Evolutionary conservation across 129 eudicot species (phyloP).

Genomic region (Logfia minima): DNA sequence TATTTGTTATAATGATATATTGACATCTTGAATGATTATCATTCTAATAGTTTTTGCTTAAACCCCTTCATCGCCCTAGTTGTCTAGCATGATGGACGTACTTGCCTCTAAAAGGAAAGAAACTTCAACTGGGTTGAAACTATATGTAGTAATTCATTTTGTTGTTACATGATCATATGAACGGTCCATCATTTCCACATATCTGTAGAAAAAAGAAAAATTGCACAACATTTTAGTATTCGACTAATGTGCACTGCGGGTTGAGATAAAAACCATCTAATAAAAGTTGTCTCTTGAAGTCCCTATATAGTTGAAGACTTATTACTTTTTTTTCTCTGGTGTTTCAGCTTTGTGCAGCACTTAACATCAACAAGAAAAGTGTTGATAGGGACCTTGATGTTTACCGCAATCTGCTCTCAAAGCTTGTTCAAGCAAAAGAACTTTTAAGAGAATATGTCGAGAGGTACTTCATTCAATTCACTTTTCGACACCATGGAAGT

Average conservation of each 20-base stretch:
- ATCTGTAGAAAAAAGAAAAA: neutral
- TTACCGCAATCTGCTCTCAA: constrained; percentile 86
- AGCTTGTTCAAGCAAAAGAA: constrained; percentile 91
- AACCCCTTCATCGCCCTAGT: neutral
- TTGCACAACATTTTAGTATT: neutral
- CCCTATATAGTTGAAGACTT: neutral
- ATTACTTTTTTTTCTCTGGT: neutral
- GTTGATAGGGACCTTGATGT: constrained; percentile 95
- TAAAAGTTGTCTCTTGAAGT: constrained; percentile 1
- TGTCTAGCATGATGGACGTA: no score
- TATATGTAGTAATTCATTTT: neutral
- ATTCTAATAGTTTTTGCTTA: neutral
- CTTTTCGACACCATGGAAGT: neutral
- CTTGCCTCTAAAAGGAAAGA: neutral
- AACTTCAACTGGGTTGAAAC: no score
- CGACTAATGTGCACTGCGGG: neutral
- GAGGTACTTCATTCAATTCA: constrained; percentile 43
- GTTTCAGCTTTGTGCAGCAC: constrained; percentile 77
- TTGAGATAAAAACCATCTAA: neutral
- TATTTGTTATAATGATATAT: neutral
- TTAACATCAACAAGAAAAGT: constrained; percentile 69
- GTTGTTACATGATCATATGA: neutral
- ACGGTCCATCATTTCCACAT: neutral
- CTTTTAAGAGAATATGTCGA: constrained; percentile 79
- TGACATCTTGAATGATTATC: neutral